Conservation (phyloP, 768 basidiomycete genomes). For the Suillus weaverae region DNA sequence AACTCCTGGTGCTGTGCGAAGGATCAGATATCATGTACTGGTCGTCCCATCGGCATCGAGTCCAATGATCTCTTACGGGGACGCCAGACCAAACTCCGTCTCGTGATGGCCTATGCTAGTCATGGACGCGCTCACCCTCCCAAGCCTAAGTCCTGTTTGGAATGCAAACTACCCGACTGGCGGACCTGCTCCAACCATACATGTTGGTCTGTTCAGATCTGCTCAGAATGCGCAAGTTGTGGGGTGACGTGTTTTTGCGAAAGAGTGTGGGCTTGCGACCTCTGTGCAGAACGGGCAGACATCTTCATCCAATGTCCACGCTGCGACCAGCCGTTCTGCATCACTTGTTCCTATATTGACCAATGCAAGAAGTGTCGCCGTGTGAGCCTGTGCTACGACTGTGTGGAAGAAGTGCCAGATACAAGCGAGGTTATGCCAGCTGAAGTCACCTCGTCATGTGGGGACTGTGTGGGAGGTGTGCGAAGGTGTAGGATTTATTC, state of each 20-base stretch:
- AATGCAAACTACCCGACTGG: neutral
- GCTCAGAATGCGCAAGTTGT: neutral
- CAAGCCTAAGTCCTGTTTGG: neutral
- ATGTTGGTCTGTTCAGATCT: neutral
- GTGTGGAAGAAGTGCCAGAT: neutral
- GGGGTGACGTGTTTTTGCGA: neutral
- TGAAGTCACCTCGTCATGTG: neutral
- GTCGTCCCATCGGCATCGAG: neutral
- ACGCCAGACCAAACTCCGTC: neutral
- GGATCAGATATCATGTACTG: neutral
- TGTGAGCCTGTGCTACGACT: neutral
- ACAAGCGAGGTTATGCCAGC: neutral
- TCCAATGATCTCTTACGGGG: conserved; percentile 9
- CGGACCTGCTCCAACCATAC: neutral
- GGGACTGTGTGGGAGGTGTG: neutral
- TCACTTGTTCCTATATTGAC: neutral
- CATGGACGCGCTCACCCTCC: neutral
- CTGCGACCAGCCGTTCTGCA: neutral
- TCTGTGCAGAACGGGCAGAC: neutral
- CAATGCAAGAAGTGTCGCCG: too few relatives aligned
- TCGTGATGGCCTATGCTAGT: neutral
- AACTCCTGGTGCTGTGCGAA: neutral
- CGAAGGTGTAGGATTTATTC: neutral
- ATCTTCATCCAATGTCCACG: neutral
- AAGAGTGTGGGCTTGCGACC: neutral